Percentiles rank a stretch among this genome's conserved stretches.
Conservation (phyloP, 2,329 filamentous ascomycete genomes). For the Nannizzia gypsea region DNA sequence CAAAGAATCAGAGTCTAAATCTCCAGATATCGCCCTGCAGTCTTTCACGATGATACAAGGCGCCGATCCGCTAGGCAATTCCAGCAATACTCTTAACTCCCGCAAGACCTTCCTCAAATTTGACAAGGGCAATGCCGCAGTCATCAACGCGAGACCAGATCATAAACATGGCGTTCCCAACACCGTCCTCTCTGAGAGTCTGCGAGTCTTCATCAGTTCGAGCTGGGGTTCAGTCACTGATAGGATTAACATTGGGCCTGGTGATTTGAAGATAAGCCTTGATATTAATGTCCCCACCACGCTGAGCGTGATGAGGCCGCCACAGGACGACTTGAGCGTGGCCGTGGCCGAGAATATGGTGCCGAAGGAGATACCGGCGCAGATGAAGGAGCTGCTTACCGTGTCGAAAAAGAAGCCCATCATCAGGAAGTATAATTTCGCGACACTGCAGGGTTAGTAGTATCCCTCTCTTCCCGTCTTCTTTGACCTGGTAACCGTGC, state of each 20-base stretch:
- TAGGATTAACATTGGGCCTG: conserved; percentile 64
- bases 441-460: conserved; percentile 37
- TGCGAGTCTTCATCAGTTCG: conserved; percentile 65
- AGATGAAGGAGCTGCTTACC: conserved; percentile 53
- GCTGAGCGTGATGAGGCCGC: conserved; percentile 56
- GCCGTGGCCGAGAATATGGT: conserved; percentile 59
- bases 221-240: conserved; percentile 70
- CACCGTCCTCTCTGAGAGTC: conserved; percentile 62
- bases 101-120: conserved; percentile 27
- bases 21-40: conserved; percentile 55
- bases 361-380: conserved; percentile 49
- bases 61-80: conserved; percentile 18
- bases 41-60: conserved; percentile 50
- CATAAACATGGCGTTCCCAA: conserved; percentile 37
- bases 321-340: conserved; percentile 65
- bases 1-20: conserved; percentile 55
- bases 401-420: conserved; percentile 48
- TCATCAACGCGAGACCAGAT: conserved; percentile 58
- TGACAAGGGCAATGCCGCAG: conserved; percentile 29
- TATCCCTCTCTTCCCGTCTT: neutral
- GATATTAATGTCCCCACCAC: conserved; percentile 51
- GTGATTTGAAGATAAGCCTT: conserved; percentile 57
- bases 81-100: conserved; percentile 15
- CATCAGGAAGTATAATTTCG: conserved; percentile 60
- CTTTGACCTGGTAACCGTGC: neutral